These are phyloP conservation scores for Huntiella moniliformis DNA, from an alignment of 2,329 filamentous ascomycete species.

Conservation along the genomic window DNA sequence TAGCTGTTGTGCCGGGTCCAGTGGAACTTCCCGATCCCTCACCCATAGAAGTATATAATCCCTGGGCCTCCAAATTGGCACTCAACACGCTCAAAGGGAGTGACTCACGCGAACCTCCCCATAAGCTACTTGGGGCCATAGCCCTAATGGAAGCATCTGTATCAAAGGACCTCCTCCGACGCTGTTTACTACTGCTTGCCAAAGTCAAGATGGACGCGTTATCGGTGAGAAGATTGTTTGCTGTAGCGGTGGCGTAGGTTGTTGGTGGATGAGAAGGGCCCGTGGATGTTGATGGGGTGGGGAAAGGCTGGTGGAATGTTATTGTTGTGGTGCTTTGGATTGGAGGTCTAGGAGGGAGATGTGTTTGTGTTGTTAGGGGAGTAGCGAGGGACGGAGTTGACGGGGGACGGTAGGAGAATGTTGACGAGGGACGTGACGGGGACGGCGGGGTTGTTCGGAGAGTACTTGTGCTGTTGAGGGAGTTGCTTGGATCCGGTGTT, in stretches of 20 bases:
- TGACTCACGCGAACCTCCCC: slow-evolving; percentile 64
- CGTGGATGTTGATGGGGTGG: slow-evolving; percentile 43
- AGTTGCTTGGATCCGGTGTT: slow-evolving; percentile 53
- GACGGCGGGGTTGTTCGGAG: no score
- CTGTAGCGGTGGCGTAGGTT: slow-evolving; percentile 60
- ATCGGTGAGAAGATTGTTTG: slow-evolving; percentile 65
- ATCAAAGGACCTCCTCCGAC: slow-evolving; percentile 61
- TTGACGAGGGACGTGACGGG: no score
- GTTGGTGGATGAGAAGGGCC: slow-evolving; percentile 47
- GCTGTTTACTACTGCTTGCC: slow-evolving; percentile 63
- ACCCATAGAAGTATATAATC: no score
- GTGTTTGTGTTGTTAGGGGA: slow-evolving; percentile 48
- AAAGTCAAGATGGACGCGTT: slow-evolving; percentile 74
- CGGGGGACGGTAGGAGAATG: no score
- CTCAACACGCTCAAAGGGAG: slow-evolving; percentile 63
- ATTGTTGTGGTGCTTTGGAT: slow-evolving; percentile 21
- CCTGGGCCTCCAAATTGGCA: slow-evolving; percentile 31
- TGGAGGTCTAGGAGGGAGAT: slow-evolving; percentile 16
- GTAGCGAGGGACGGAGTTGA: slow-evolving; percentile 51
- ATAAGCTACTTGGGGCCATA: slow-evolving; percentile 64
- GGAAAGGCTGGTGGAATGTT: slow-evolving; percentile 48
- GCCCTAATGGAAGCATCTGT: slow-evolving; percentile 74
- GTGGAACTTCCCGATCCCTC: no score
- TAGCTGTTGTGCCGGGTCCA: no score
- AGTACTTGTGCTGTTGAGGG: neutral